phyloP scores from a whole-genome alignment of 2,329 filamentous ascomycete species.

The Phoma herbarum region DNA sequence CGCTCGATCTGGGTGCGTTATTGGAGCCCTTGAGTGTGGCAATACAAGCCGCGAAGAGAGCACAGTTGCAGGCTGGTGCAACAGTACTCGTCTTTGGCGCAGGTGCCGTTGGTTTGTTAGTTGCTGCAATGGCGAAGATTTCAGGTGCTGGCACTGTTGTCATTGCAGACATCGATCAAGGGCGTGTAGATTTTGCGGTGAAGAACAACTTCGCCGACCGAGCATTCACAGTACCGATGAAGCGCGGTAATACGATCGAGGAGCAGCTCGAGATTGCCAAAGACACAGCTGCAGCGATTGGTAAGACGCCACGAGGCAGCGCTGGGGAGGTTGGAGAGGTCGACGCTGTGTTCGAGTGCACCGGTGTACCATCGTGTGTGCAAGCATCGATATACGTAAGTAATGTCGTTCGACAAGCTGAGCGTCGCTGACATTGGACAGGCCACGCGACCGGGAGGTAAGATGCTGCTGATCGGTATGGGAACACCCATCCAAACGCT shows the following conservation, averaged over 20 bases:
- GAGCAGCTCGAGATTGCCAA: conserved; percentile 62
- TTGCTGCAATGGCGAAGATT: conserved; percentile 65
- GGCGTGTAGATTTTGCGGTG: conserved; percentile 64
- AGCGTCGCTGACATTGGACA: conserved; percentile 29
- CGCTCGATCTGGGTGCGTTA: conserved; percentile 65
- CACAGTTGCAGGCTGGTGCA: conserved; percentile 56
- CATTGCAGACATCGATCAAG: conserved; percentile 68
- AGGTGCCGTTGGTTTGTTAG: conserved; percentile 67
- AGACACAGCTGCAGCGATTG: conserved; percentile 58
- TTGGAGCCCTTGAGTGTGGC: conserved; percentile 69
- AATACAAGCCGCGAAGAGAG: conserved; percentile 66
- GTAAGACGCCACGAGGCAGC: conserved; percentile 46
- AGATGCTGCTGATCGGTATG: conserved; percentile 81
- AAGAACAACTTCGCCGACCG: conserved; percentile 59
- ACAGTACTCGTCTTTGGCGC: conserved; percentile 68
- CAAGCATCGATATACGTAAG: conserved; percentile 75
- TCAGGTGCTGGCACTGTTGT: conserved; percentile 64
- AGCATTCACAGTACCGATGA: conserved; percentile 57
- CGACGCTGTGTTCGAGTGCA: conserved; percentile 78
- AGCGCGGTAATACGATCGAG: conserved; percentile 60
- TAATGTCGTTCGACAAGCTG: neutral
- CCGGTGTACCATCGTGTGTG: conserved; percentile 77
- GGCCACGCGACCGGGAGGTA: conserved; percentile 73
- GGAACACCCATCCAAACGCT: conserved; percentile 79
- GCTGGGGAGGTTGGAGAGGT: conserved; percentile 61